Evolutionary conservation across 1,139 yeast species (phyloP), one percentile per base, ranked within the genome.

Genomic region (Meyerozyma smithsonii): DNA sequence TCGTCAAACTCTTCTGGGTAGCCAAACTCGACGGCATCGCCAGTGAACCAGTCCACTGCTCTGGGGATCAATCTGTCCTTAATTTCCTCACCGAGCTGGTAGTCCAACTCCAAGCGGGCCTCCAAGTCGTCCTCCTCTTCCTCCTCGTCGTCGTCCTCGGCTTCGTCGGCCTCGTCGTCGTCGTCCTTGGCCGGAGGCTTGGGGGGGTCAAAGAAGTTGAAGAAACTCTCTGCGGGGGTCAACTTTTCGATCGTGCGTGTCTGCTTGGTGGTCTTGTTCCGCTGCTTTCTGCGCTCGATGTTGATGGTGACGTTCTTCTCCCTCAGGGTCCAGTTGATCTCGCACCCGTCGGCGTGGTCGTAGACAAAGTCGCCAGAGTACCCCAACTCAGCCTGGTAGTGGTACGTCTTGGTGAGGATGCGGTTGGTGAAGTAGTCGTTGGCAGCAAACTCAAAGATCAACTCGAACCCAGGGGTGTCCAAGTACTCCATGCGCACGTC

Each of bases 41-140:
- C 97, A 14, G 97, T 90, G 62, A 88, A 92, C 97, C 97, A 92
- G 64, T 90, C 97, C 54, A 92, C 79, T 41, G 97, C 97, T 56
- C 96, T 81, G 48, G 97, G 97, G 51, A 92, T 84, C 60, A 92
- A 77, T 63, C 94, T 84, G 62, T 94, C 97, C 71, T 94, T 92
- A 62, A 92, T 81, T 58, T 89, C 94, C 66, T 92, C 99, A 46
- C 98, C 99, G 50, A 90, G 74, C 59, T 90, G 95, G 69, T 92
- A 94, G 66, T 92, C 99, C 55, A 86, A 72, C 55, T 90, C 97
- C 54, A 92, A 77, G 59, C 88, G 79, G 42, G 80, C 84, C 61
- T 90, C 97, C 52, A 88, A 71, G 46, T 84, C 92, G 39, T 76
- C 87, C 43, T 81, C 84, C 40, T 77, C 84, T 23, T 80, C 86